Evolutionary conservation across 345 rosid genomes (phyloP).

Genomic region (Gossypium mustelinum): DNA sequence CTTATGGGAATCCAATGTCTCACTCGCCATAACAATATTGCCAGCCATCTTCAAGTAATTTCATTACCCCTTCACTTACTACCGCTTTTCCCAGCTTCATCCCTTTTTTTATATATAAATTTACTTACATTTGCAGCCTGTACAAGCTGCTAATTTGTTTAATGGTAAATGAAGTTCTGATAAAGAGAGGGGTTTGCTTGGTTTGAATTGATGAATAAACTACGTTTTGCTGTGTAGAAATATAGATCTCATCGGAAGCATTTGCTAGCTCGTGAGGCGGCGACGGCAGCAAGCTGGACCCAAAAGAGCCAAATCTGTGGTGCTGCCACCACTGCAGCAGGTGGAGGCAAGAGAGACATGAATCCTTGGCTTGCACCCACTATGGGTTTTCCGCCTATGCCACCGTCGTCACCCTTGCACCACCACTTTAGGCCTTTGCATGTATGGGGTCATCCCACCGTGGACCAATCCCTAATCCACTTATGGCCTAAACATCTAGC

Average conservation of each 20-base stretch:
- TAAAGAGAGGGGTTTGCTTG: neutral
- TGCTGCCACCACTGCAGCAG: conserved; percentile 18
- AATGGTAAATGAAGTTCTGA: neutral
- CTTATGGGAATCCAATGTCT: conserved; percentile 82
- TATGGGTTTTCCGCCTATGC: conserved; percentile 68
- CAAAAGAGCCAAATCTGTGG: conserved; percentile 62
- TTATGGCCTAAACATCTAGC: conserved; percentile 69
- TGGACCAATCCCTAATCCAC: conserved; percentile 35
- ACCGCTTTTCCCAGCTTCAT: neutral
- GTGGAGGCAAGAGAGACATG: conserved; percentile 40
- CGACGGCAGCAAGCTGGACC: conserved; percentile 67
- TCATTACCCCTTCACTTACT: too few relatives aligned
- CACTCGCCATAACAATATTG: conserved; percentile 84
- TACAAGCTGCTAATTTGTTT: neutral
- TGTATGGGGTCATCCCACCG: conserved; percentile 91
- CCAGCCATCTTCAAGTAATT: conserved; percentile 90
- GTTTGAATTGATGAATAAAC: neutral
- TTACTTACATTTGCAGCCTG: neutral
- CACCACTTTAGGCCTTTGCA: conserved; percentile 65
- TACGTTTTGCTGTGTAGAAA: conserved; percentile 43
- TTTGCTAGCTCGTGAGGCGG: conserved; percentile 75
- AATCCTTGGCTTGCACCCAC: conserved; percentile 56
- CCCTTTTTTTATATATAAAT: neutral
- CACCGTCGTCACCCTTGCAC: conserved; percentile 19
- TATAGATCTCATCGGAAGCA: conserved; percentile 88